phyloP scores from a whole-genome alignment of 169 alveolate genomes.

The Besnoitia besnoiti region DNA sequence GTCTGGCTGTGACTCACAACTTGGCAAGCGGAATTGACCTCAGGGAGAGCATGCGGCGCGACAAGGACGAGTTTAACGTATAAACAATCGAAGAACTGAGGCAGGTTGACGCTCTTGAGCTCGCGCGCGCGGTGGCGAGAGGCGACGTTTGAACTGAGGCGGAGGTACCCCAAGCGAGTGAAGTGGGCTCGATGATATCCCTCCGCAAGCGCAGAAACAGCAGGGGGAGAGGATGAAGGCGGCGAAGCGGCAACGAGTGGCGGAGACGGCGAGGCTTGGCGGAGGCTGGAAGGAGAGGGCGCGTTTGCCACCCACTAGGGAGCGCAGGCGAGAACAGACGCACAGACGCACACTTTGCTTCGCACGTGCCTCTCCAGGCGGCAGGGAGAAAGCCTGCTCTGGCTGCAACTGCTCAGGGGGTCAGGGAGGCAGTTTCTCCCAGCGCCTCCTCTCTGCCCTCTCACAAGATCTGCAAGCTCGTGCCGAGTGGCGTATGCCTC shows the following conservation, averaged over 20 bases:
- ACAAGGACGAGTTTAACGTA: background rate
- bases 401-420: too few species aligned
- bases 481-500: too few species aligned
- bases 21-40: background rate
- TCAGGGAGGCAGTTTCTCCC: too few species aligned
- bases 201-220: background rate
- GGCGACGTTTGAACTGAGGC: background rate
- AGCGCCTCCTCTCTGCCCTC: too few species aligned
- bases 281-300: too few species aligned
- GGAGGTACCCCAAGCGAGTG: background rate
- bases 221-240: background rate
- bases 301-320: constrained; percentile 18
- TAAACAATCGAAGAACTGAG: background rate
- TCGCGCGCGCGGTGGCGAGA: constrained; percentile 27
- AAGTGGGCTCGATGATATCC: background rate
- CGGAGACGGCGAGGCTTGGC: background rate
- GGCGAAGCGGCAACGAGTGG: background rate
- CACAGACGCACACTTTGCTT: too few species aligned
- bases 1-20: background rate
- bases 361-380: too few species aligned
- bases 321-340: too few species aligned
- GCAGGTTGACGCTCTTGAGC: constrained; percentile 28
- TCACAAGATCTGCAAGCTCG: too few species aligned
- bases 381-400: too few species aligned
- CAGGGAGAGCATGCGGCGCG: background rate